phyloP scores from a whole-genome alignment of 1,284 basidiomycete genomes.

The Takashimella koratensis region DNA sequence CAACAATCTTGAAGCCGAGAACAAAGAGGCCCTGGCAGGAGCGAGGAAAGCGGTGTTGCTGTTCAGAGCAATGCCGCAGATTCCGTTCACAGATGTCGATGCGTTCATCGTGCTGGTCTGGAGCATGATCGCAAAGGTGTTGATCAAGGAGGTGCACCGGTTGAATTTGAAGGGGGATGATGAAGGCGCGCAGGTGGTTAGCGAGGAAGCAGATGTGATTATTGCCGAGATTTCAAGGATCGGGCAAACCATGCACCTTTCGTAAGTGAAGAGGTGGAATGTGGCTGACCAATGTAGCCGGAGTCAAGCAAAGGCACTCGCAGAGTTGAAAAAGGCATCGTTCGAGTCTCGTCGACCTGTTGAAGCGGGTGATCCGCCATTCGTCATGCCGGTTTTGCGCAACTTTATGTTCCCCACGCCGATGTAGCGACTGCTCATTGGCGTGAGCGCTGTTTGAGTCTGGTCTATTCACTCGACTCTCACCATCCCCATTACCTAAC shows the following conservation, averaged over 20 bases:
- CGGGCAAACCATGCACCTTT: conserved; percentile 31
- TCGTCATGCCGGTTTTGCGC: background rate
- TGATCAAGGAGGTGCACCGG: conserved; percentile 41
- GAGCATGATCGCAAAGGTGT: conserved; percentile 38
- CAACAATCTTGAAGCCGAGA: conserved; percentile 38
- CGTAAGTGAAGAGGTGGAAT: conserved; percentile 19
- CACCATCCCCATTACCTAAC: too few species aligned
- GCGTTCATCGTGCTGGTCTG: conserved; percentile 39
- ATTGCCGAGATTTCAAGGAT: conserved; percentile 18
- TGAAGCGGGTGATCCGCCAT: background rate
- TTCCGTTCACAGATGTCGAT: conserved; percentile 38
- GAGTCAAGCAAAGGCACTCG: conserved; percentile 31
- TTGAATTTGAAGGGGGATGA: conserved; percentile 25
- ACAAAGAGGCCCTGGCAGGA: conserved; percentile 32
- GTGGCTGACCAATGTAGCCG: conserved; percentile 13
- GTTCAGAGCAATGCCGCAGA: conserved; percentile 27
- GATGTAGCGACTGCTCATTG: background rate
- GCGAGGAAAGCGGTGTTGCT: conserved; percentile 32
- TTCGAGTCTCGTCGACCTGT: conserved; percentile 2
- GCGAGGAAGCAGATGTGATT: conserved; percentile 5
- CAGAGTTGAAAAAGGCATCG: conserved; percentile 30
- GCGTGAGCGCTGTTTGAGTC: too few species aligned
- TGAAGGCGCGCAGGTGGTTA: conserved; percentile 6
- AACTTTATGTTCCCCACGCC: conserved; percentile 5
- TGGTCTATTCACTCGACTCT: too few species aligned